phyloP scores from a whole-genome alignment of 2,329 filamentous ascomycete genomes.

The Neopestalotiopsis clavispora region DNA sequence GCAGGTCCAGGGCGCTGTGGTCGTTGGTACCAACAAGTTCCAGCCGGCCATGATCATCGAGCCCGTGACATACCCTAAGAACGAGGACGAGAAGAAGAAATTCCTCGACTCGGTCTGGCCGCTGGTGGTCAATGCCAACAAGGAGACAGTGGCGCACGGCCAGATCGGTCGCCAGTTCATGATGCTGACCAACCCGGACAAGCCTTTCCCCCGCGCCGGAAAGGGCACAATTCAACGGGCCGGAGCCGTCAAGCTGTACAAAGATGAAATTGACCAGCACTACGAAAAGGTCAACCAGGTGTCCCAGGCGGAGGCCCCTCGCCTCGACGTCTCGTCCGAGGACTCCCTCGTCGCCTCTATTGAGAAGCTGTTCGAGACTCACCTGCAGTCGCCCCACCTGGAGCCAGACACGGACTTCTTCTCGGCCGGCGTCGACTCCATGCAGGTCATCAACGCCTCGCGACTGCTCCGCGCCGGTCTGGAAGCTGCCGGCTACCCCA shows the following conservation, averaged over 20 bases:
- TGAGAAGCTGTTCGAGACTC: slow-evolving; percentile 33
- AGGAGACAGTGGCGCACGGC: slow-evolving; percentile 49
- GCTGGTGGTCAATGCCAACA: slow-evolving; percentile 46
- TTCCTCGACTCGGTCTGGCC: slow-evolving; percentile 51
- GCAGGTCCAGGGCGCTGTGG: slow-evolving; percentile 44
- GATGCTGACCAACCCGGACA: slow-evolving; percentile 41
- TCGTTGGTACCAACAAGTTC: slow-evolving; percentile 51
- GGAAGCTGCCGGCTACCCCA: slow-evolving; percentile 34
- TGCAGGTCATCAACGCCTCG: slow-evolving; percentile 45
- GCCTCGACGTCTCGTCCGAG: slow-evolving; percentile 35
- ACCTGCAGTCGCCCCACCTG: slow-evolving; percentile 32
- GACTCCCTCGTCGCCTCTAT: slow-evolving; percentile 36
- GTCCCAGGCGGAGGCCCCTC: slow-evolving; percentile 26
- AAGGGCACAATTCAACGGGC: slow-evolving; percentile 53
- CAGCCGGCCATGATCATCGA: slow-evolving; percentile 55
- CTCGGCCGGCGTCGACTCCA: slow-evolving; percentile 41
- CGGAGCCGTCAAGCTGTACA: slow-evolving; percentile 44
- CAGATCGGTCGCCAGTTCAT: slow-evolving; percentile 48
- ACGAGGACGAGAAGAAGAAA: slow-evolving; percentile 29
- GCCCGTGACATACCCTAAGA: slow-evolving; percentile 36
- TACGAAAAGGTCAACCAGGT: slow-evolving; percentile 36
- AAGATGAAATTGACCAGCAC: slow-evolving; percentile 46
- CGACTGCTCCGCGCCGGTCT: slow-evolving; percentile 42
- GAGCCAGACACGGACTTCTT: slow-evolving; percentile 43
- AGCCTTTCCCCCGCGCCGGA: slow-evolving; percentile 48